Evolutionary conservation across 768 basidiomycete species (phyloP).

Genomic region (Trametes maxima): DNA sequence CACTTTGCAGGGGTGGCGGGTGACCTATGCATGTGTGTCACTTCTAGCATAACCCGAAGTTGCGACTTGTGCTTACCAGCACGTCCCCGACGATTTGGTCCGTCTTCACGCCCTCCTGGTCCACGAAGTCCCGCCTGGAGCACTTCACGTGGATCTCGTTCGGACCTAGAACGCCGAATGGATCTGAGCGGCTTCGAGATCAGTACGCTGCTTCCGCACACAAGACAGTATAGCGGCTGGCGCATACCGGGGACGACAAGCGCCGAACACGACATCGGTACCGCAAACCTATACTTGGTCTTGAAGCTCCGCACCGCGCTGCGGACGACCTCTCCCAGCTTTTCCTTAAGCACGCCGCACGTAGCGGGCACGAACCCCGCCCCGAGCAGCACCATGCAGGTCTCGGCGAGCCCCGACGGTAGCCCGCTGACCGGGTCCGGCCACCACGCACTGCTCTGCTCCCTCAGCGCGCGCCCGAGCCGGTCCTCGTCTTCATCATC

Average conservation of each 20-base stretch:
- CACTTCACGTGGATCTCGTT: constrained; percentile 62
- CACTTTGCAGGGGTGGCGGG: constrained; percentile 67
- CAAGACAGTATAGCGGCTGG: no score
- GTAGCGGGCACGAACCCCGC: no score
- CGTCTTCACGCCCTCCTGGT: constrained; percentile 44
- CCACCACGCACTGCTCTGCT: constrained; percentile 47
- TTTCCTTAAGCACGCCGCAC: no score
- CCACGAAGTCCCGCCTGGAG: constrained; percentile 45
- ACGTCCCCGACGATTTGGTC: constrained; percentile 60
- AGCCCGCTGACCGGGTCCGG: no score
- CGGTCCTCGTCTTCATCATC: constrained; percentile 23
- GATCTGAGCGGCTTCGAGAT: constrained; percentile 43
- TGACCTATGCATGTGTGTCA: constrained; percentile 42
- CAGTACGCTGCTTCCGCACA: no score
- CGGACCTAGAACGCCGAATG: constrained; percentile 48
- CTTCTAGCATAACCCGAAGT: neutral
- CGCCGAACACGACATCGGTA: no score
- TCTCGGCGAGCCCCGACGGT: no score
- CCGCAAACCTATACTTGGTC: no score
- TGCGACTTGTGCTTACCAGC: constrained; percentile 40
- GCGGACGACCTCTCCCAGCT: no score
- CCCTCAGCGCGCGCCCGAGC: constrained; percentile 24
- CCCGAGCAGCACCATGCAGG: no score
- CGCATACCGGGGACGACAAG: no score
- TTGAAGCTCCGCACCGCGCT: no score